Percentiles rank a stretch among this genome's conserved stretches.
phyloP scores from a whole-genome alignment of 495 filamentous ascomycete genomes.

The Trichoderma erinaceum region DNA sequence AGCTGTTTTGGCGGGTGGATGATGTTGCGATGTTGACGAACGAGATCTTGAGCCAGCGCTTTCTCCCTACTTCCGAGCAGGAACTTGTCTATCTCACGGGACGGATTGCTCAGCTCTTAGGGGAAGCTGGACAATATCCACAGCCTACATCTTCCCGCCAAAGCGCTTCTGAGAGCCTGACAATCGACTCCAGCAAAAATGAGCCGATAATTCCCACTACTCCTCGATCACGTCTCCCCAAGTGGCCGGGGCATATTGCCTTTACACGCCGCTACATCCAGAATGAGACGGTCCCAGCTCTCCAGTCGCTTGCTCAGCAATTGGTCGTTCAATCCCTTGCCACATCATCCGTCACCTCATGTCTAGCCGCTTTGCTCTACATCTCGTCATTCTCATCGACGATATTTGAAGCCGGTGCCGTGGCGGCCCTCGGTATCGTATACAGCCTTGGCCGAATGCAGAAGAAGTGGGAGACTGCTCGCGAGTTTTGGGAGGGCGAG shows the following conservation, averaged over 20 bases:
- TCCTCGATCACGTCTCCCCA: constrained; percentile 17
- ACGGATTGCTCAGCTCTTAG: constrained; percentile 60
- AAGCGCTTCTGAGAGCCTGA: background rate
- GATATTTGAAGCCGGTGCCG: constrained; percentile 69
- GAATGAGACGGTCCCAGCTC: constrained; percentile 56
- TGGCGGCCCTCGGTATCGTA: constrained; percentile 72
- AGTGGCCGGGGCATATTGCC: constrained; percentile 47
- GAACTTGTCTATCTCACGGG: constrained; percentile 76
- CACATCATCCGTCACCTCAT: constrained; percentile 54
- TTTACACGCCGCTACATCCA: constrained; percentile 55
- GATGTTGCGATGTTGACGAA: constrained; percentile 77
- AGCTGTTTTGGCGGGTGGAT: constrained; percentile 88
- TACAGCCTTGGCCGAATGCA: constrained; percentile 72
- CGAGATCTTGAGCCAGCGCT: constrained; percentile 67
- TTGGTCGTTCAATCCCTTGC: constrained; percentile 69
- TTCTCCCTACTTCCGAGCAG: constrained; percentile 68
- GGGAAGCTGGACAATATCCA: background rate
- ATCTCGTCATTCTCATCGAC: constrained; percentile 47
- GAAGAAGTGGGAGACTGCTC: constrained; percentile 66
- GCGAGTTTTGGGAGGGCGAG: constrained; percentile 64
- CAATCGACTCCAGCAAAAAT: background rate
- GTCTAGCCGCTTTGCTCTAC: constrained; percentile 63
- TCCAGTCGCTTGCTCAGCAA: constrained; percentile 76
- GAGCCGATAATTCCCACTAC: constrained; percentile 15
- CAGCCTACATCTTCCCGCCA: constrained; percentile 16